These are phyloP conservation scores for Wickerhamomyces bovis DNA, from an alignment of 805 yeast genomes.

Conservation along the genomic window DNA sequence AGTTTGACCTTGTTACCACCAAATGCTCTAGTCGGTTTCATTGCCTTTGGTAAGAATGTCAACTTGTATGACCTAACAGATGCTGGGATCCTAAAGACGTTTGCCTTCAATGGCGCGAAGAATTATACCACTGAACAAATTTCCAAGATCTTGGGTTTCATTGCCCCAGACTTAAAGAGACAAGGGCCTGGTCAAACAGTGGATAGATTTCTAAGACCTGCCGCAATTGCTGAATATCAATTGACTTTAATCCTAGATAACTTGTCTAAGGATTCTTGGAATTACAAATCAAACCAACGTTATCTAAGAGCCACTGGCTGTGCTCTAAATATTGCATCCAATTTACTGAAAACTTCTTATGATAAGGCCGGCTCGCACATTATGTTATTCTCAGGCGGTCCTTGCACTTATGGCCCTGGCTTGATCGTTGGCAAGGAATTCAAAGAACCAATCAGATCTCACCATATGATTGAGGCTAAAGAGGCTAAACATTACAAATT, in stretches of 20 bases:
- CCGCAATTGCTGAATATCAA: conserved; percentile 38
- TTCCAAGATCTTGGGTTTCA: conserved; percentile 39
- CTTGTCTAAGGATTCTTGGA: conserved; percentile 44
- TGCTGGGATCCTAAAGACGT: conserved; percentile 28
- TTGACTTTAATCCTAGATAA: conserved; percentile 43
- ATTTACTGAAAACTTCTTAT: conserved; percentile 31
- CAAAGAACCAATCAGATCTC: conserved; percentile 62
- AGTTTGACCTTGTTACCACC: conserved; percentile 47
- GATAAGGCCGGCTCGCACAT: conserved; percentile 50
- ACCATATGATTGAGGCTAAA: conserved; percentile 50
- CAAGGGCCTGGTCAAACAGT: conserved; percentile 2
- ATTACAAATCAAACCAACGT: conserved; percentile 39
- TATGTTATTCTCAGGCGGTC: conserved; percentile 53
- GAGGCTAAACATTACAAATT: conserved; percentile 34
- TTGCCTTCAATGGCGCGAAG: conserved; percentile 52
- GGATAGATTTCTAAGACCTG: conserved; percentile 14
- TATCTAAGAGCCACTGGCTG: conserved; percentile 52
- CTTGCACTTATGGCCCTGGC: conserved; percentile 64
- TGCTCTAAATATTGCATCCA: conserved; percentile 45
- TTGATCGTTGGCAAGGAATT: conserved; percentile 47
- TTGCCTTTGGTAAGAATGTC: conserved; percentile 56
- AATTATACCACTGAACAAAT: conserved; percentile 43
- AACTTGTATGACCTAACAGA: conserved; percentile 47
- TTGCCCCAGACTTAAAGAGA: conserved; percentile 27
- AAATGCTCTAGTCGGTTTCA: conserved; percentile 48